A percentile compares a stretch with the other conserved stretches of the same genome.
phyloP scores from a whole-genome alignment of 345 rosid species.

The Gossypioides kirkii region DNA sequence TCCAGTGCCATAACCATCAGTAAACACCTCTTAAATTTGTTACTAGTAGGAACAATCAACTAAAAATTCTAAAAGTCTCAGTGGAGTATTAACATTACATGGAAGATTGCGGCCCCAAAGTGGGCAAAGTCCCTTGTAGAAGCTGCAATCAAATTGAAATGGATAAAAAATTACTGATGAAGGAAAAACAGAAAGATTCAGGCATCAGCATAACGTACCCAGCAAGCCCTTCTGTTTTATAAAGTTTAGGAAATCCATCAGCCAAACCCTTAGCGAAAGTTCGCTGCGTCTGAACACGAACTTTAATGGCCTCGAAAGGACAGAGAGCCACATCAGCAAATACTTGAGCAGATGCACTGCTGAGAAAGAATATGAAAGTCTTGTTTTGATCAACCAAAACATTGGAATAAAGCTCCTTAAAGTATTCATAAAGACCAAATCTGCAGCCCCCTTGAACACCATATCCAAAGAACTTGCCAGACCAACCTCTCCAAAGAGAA shows the following conservation, averaged over 20 bases:
- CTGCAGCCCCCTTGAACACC: constrained; percentile 69
- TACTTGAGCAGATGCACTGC: constrained; percentile 67
- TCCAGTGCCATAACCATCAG: neutral
- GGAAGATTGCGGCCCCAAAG: constrained; percentile 48
- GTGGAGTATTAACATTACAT: constrained; percentile 30
- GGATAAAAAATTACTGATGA: constrained; percentile 15
- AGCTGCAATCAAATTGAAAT: constrained; percentile 30
- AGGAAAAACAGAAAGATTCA: neutral
- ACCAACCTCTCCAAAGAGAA: constrained; percentile 70
- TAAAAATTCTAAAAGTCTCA: constrained; percentile 23
- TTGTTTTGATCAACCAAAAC: constrained; percentile 31
- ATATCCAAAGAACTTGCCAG: constrained; percentile 55
- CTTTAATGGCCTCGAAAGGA: constrained; percentile 67
- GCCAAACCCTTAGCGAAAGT: constrained; percentile 51
- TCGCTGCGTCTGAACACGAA: constrained; percentile 61
- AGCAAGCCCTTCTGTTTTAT: constrained; percentile 44
- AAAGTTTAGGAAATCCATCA: constrained; percentile 55
- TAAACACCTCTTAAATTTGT: neutral
- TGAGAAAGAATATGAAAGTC: constrained; percentile 45
- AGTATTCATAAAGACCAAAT: constrained; percentile 65
- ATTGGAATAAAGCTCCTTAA: constrained; percentile 50
- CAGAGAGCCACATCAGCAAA: constrained; percentile 63
- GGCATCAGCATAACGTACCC: constrained; percentile 35
- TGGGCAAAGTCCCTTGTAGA: constrained; percentile 44
- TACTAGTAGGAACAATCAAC: constrained; percentile 2